Base-by-base conservation (phyloP, 2,329 filamentous ascomycete genomes). In the Basipetospora chlamydospora region DNA sequence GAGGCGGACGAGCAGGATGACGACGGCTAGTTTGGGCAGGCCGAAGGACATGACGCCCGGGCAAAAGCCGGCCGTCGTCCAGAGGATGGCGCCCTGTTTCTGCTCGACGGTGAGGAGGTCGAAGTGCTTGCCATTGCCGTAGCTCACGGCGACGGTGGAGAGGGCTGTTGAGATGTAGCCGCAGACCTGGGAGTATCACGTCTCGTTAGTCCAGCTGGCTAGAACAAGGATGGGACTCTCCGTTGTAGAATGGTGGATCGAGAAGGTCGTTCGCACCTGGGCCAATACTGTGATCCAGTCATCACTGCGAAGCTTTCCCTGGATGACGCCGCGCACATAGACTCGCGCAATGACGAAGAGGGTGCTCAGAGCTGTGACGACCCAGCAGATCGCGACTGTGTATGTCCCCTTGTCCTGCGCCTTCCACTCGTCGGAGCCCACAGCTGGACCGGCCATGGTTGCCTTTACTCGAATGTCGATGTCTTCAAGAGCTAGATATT, bases 1-100 rank as follows among this genome's bases (percentile, higher is more conserved):
- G 3, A 54, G 44, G 41, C 8, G 20, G 25, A 0, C 23, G 34
- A 54, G 42, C 2, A 54, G 46, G 3, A 39, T 35, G 6, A 51
- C 41, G 26, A 48, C 48, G n/a, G 49, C 51, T 4, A 54, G 37
- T 33, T 54, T 54, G 4, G 50, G 50, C 4, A 54, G 17, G 2
- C 44, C 45, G 28, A 51, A 48, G 7, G 49, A 44, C 8, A 49
- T 18, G 26, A 54, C 44, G 10, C 50, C 49, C 4, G 49, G 48
- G 10, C 41, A 38, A 39, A 50, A 52, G 18, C 43, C 49, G 3
- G 46, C 41, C 28, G 46, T 46, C 2, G 46, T 52, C 39, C 44
- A 54, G 5, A 44, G 26, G n/a, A 45, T 37, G 10, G 33, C 31
- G 22, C 39, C 38, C 29, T 31, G 22, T 16, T 35, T 17, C 25